These are phyloP conservation scores for Solanum rostratum DNA, from an alignment of 257 asterid species.

Conservation along the genomic window DNA sequence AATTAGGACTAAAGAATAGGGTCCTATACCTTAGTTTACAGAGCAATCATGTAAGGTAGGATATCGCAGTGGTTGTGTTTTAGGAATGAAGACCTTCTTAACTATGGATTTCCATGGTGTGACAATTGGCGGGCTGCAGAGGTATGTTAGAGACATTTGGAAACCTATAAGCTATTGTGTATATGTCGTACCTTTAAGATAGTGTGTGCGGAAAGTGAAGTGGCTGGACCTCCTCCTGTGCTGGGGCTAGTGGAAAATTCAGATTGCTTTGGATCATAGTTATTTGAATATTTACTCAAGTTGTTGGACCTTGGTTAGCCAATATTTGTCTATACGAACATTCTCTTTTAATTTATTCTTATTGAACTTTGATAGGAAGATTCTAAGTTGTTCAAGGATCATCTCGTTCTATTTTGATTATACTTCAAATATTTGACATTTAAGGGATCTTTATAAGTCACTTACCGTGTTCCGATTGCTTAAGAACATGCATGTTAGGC, in stretches of 20 bases:
- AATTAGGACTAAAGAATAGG: not conserved
- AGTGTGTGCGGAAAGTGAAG: not conserved
- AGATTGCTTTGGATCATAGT: not conserved
- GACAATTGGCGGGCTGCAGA: not conserved
- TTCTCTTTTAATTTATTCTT: not conserved
- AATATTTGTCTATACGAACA: not conserved
- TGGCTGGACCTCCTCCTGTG: not conserved
- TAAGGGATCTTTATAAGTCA: not conserved
- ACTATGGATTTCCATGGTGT: not conserved
- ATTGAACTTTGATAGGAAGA: not conserved
- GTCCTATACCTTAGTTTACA: not conserved
- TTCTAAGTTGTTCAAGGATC: not conserved
- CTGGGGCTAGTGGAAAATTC: not conserved
- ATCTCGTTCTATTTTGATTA: not conserved
- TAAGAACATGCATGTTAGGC: not conserved
- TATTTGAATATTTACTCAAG: not conserved
- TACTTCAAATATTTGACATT: not conserved
- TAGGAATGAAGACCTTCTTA: not conserved
- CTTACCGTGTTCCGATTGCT: not conserved
- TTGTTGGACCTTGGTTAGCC: not conserved
- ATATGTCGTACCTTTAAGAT: not conserved
- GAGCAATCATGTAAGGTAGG: not conserved
- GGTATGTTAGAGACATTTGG: not conserved
- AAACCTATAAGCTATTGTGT: not conserved
- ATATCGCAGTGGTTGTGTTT: not conserved